Conservation (phyloP, 148 eudicot species). For the Fagopyrum esculentum region DNA sequence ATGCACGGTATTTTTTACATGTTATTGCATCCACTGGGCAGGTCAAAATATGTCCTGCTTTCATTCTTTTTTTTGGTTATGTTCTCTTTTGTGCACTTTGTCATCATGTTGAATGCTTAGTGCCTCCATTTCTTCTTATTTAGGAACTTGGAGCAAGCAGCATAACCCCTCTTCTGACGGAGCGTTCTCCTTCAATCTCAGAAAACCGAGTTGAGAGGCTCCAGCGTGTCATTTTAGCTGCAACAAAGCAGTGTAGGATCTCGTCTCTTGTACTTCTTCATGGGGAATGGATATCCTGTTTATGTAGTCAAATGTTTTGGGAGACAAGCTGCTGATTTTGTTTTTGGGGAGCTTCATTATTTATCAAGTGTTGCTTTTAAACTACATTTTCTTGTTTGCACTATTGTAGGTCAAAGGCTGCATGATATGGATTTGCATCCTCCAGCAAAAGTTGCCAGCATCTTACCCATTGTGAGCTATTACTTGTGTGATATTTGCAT, state of each 20-base stretch:
- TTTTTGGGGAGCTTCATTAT: background rate
- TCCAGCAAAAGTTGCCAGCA: constrained; percentile 41
- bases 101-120: background rate
- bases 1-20: constrained; percentile 57
- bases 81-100: too few species aligned
- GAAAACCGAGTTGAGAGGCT: constrained; percentile 84
- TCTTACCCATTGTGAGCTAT: constrained; percentile 61
- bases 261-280: background rate
- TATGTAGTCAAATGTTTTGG: background rate
- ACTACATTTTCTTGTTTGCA: background rate
- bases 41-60: background rate
- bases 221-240: constrained; percentile 75
- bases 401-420: constrained; percentile 68
- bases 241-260: constrained; percentile 74
- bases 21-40: background rate
- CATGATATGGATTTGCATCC: constrained; percentile 84
- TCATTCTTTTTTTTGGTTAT: background rate
- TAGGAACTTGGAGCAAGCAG: constrained; percentile 93
- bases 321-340: background rate
- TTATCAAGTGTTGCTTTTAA: background rate
- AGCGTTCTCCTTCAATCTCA: constrained; percentile 72
- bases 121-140: constrained; percentile 5
- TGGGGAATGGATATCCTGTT: background rate
- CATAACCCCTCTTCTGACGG: constrained; percentile 82
- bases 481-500: constrained; percentile 4